These are phyloP conservation scores for Fusarium sp. DNA, from an alignment of 2,329 filamentous ascomycete species.

Conservation along the genomic window DNA sequence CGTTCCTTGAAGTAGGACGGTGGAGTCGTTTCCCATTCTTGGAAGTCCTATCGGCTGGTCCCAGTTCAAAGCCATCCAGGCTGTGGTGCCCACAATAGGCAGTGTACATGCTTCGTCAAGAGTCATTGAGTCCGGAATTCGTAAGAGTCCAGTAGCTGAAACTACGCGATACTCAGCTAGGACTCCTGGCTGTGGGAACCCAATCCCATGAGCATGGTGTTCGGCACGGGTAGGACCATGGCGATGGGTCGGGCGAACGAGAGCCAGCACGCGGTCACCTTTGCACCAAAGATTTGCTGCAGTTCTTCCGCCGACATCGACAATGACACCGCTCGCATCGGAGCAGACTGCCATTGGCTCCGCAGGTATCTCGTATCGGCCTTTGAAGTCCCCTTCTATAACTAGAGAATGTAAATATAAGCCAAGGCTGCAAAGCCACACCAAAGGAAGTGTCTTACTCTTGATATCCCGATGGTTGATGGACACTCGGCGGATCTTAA, in stretches of 20 bases:
- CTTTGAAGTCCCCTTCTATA: background rate
- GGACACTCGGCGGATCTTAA: background rate
- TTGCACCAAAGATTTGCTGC: background rate
- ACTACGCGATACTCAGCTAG: background rate
- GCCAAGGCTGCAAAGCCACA: background rate
- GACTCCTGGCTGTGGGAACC: background rate
- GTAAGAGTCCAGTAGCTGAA: background rate
- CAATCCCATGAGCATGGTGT: background rate
- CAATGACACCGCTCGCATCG: background rate
- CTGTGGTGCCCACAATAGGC: background rate
- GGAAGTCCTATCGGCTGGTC: background rate
- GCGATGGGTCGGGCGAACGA: background rate
- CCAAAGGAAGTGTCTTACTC: background rate
- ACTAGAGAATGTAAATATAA: background rate
- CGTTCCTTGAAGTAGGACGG: background rate
- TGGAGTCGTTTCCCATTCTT: background rate
- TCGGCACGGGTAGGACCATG: background rate
- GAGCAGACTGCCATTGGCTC: background rate
- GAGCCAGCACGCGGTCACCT: slow-evolving; percentile 4
- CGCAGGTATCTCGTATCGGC: background rate
- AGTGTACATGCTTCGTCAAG: slow-evolving; percentile 2
- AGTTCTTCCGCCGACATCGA: background rate
- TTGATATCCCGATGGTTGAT: background rate
- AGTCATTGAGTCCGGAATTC: background rate
- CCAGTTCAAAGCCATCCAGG: slow-evolving; percentile 13